These are phyloP conservation scores for Aureobasidium zeae DNA, from an alignment of 2,329 filamentous ascomycete genomes.

Conservation along the genomic window DNA sequence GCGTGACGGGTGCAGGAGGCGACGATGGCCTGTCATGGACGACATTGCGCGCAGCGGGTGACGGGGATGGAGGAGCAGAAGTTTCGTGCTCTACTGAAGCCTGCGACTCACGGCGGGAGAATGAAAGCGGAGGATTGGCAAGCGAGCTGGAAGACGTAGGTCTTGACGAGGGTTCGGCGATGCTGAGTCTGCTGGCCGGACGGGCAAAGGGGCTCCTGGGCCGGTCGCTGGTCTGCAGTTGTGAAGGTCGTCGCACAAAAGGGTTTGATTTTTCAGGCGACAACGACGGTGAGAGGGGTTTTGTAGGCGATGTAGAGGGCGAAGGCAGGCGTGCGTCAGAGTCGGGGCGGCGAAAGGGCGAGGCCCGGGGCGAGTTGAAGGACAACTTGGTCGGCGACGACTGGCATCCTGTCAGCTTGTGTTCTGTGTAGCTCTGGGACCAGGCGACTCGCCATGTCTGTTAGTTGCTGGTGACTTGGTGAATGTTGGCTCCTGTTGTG, in stretches of 20 bases:
- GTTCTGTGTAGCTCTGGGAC: no score
- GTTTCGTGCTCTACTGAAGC: constrained; percentile 13
- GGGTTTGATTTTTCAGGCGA: constrained; percentile 24
- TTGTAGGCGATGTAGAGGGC: constrained; percentile 28
- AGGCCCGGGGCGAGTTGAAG: constrained; percentile 37
- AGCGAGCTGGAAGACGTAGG: constrained; percentile 6
- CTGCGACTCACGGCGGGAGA: constrained; percentile 9
- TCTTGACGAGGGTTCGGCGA: constrained; percentile 19
- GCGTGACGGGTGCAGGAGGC: constrained; percentile 21
- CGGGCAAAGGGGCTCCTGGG: constrained; percentile 29
- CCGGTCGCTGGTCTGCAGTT: constrained; percentile 24
- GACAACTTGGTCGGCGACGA: constrained; percentile 25
- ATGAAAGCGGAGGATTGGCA: constrained; percentile 1
- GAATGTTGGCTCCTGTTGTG: no score
- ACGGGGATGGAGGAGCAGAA: constrained; percentile 16
- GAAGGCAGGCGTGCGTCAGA: constrained; percentile 30
- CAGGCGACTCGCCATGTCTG: constrained; percentile 6
- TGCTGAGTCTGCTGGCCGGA: constrained; percentile 25
- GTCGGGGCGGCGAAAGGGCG: constrained; percentile 37
- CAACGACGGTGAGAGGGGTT: constrained; percentile 15
- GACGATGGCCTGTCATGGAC: constrained; percentile 18
- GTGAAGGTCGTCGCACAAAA: constrained; percentile 29
- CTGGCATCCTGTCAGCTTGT: no score
- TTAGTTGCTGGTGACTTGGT: not conserved
- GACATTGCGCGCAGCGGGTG: constrained; percentile 6